These are phyloP conservation scores for Botrytis pseudocinerea DNA, from an alignment of 2,329 filamentous ascomycete genomes.

Conservation along the genomic window DNA sequence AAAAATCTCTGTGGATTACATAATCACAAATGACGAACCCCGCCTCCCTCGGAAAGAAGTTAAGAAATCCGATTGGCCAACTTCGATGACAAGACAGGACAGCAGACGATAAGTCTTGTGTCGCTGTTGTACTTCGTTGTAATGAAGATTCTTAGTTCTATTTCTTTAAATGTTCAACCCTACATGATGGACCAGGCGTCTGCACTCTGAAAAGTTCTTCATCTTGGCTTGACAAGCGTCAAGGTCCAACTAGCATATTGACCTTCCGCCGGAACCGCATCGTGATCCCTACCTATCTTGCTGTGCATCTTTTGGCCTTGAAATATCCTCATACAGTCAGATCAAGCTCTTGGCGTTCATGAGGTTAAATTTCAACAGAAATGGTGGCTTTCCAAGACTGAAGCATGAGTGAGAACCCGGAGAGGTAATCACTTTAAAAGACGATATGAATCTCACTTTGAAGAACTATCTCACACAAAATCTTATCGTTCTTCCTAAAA, in stretches of 20 bases:
- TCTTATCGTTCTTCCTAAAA: background rate
- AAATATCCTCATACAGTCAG: background rate
- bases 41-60: background rate
- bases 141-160: background rate
- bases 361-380: background rate
- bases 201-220: constrained; percentile 5
- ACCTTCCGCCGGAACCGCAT: background rate
- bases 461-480: background rate
- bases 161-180: background rate
- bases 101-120: background rate
- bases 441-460: background rate
- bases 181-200: background rate
- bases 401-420: constrained; percentile 3
- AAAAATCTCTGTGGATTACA: background rate
- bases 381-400: background rate
- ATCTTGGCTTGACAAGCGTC: background rate
- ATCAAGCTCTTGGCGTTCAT: background rate
- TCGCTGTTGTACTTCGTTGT: background rate
- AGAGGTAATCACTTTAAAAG: background rate
- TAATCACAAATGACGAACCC: background rate
- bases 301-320: background rate
- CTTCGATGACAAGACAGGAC: background rate
- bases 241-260: background rate
- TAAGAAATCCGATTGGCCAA: background rate
- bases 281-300: background rate